Base-by-base conservation (phyloP, 148 eudicot genomes). In the Chenopodium album region DNA sequence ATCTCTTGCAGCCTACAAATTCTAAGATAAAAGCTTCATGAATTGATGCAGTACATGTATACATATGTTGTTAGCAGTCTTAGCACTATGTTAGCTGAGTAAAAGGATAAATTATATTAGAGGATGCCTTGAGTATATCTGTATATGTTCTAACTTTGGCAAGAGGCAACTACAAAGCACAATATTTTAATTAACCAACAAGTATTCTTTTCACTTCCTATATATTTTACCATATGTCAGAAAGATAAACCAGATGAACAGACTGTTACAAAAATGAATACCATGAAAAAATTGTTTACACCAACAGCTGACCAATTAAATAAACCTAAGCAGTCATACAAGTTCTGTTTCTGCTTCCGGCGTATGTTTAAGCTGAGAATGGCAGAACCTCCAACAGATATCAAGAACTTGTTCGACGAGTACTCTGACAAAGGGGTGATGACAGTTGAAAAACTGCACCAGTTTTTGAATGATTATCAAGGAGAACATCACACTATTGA, bases 341-440 rank as follows among this genome's bases (percentile, higher is more conserved):
- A 34, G 28, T 81, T 82, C 26, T 91, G 90, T 66, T 90, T 85
- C 82, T 91, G 86, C 78, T 90, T 83, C 84, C 60, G 76, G 78
- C 80, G 90, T 9, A 86, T 80, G 77, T 91, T 91, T 87, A 87
- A 76, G 82, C 79, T 85, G 63, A 84, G 59, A 65, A 44, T 77
- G 46, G 85, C 84, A 23, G 91, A 87, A 26, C 84, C 89, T 7
- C 91, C 91, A 19, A 80, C 82, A 9, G 94, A 91, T 74, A 78
- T 91, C 0, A 85, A 66, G 32, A 17, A 13, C 17, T 47, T 90
- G 80, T 88, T 91, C 76, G 23, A 85, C 0, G 10, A 22, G 1
- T 91, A 88, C 85, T 89, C 95, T 12, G 91, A 86, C 6, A 82
- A 87, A 76, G 91, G 88, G 9, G 50, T 47, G 0, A 92, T 90